These are phyloP conservation scores for Fusarium proliferatum DNA, from an alignment of 2,329 filamentous ascomycete species.

Conservation along the genomic window DNA sequence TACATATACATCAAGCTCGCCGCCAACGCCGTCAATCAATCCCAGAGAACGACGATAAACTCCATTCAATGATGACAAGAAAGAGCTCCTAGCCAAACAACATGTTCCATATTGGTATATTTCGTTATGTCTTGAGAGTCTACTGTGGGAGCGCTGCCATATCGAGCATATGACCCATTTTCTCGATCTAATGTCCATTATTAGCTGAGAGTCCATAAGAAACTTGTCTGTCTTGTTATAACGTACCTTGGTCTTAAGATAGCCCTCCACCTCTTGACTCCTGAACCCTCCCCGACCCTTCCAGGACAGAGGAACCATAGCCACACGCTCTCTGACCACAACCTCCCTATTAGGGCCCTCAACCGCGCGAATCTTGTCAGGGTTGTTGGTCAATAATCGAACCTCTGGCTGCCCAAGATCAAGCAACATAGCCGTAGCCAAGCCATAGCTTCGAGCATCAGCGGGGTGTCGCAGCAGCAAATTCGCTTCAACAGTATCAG, in stretches of 20 bases:
- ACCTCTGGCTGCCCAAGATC: slow-evolving; percentile 86
- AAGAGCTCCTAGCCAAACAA: background rate
- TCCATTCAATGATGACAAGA: slow-evolving; percentile 34
- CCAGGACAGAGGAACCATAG: slow-evolving; percentile 97
- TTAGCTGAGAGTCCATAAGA: slow-evolving; percentile 25
- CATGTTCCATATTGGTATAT: background rate
- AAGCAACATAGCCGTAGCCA: slow-evolving; percentile 94
- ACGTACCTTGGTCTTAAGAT: slow-evolving; percentile 91
- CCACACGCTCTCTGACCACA: slow-evolving; percentile 86
- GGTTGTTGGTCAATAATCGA: slow-evolving; percentile 92
- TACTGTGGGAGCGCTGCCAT: slow-evolving; percentile 53
- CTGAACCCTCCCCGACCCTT: slow-evolving; percentile 84
- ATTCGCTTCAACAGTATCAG: slow-evolving; percentile 98
- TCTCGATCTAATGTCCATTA: slow-evolving; percentile 71
- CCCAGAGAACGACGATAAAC: slow-evolving; percentile 35
- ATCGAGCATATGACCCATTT: slow-evolving; percentile 85
- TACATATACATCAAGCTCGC: slow-evolving; percentile 36
- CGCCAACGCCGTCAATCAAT: slow-evolving; percentile 39
- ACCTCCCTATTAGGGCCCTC: slow-evolving; percentile 92
- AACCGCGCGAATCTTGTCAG: slow-evolving; percentile 94
- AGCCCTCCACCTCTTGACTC: slow-evolving; percentile 91
- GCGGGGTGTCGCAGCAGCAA: slow-evolving; percentile 90
- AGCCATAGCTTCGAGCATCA: slow-evolving; percentile 91
- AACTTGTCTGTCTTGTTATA: accelerated
- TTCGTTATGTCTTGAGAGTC: background rate